These are phyloP conservation scores for Papilionanthe hybrid DNA, from an alignment of 116 monocot species.

Conservation along the genomic window DNA sequence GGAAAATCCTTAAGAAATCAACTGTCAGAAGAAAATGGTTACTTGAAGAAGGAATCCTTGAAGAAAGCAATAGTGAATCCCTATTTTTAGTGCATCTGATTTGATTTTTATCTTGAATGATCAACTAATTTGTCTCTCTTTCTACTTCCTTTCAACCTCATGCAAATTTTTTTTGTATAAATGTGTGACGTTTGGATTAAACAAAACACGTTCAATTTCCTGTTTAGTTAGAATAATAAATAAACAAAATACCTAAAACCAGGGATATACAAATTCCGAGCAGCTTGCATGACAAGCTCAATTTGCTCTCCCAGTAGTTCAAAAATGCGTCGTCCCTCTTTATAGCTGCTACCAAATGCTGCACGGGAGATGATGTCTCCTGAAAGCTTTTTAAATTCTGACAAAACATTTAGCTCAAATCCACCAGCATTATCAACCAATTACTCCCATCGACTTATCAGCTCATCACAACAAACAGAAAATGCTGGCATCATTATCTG, in stretches of 20 bases:
- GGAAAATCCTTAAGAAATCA: no score
- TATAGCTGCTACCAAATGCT: constrained; percentile 41
- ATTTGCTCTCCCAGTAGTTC: constrained; percentile 23
- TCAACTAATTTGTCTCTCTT: no score
- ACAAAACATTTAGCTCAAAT: constrained; percentile 29
- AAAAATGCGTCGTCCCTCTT: constrained; percentile 28
- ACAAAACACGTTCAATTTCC: no score
- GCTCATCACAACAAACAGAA: constrained; percentile 24
- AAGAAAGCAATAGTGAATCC: no score
- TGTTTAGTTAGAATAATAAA: no score
- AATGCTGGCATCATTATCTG: constrained; percentile 30
- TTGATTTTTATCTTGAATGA: no score
- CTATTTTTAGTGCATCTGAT: no score
- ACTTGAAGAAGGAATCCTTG: no score
- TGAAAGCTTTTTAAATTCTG: constrained; percentile 16
- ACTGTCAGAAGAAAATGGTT: no score
- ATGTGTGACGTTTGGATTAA: no score
- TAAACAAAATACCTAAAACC: constrained; percentile 21
- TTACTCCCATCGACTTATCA: constrained; percentile 26
- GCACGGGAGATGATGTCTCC: constrained; percentile 37
- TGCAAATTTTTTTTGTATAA: no score
- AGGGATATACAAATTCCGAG: constrained; percentile 8
- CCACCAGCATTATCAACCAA: not conserved
- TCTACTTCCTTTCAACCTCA: no score
- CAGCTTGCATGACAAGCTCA: constrained; percentile 7